Evolutionary conservation across 192 early-diverging fungal species (phyloP).

Genomic region (Coemansia sp.): DNA sequence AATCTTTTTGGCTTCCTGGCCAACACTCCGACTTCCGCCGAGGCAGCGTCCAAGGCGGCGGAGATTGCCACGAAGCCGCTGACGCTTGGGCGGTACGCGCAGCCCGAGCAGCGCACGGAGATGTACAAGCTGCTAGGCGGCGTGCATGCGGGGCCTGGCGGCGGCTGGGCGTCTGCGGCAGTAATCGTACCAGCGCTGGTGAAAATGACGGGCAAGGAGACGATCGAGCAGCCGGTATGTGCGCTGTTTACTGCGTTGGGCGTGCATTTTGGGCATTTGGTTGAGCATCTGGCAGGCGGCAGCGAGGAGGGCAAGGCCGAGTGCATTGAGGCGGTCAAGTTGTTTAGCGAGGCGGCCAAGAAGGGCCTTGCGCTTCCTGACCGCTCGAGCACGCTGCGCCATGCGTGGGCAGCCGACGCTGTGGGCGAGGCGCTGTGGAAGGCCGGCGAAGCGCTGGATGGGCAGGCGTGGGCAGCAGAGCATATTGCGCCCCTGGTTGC

Average conservation of each 20-base stretch:
- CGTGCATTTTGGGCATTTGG: constrained; percentile 55
- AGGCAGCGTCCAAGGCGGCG: constrained; percentile 13
- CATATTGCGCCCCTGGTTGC: constrained; percentile 43
- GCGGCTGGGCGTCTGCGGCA: constrained; percentile 36
- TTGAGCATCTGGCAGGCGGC: constrained; percentile 10
- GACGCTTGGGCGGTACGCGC: constrained; percentile 56
- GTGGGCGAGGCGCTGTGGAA: constrained; percentile 59
- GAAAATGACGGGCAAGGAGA: constrained; percentile 74
- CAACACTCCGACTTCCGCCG: constrained; percentile 23
- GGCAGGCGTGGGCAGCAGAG: constrained; percentile 16
- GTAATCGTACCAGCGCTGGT: constrained; percentile 61
- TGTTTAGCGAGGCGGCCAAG: constrained; percentile 29
- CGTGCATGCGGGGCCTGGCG: constrained; percentile 25
- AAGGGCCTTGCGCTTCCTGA: constrained; percentile 59
- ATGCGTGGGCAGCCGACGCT: constrained; percentile 60
- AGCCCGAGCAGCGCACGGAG: constrained; percentile 66
- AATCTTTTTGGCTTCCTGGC: constrained; percentile 29
- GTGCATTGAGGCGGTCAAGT: not conserved
- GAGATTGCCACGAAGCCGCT: constrained; percentile 35
- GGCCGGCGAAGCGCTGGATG: not conserved
- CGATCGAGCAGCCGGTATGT: constrained; percentile 64
- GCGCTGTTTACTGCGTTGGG: constrained; percentile 62
- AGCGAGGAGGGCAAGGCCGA: constrained; percentile 5
- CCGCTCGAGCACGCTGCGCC: constrained; percentile 59
- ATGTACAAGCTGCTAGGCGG: constrained; percentile 58